Evolutionary conservation across 495 filamentous ascomycete species (phyloP), one percentile per base, ranked within the genome.

Genomic region (Penicillium arizonense): DNA sequence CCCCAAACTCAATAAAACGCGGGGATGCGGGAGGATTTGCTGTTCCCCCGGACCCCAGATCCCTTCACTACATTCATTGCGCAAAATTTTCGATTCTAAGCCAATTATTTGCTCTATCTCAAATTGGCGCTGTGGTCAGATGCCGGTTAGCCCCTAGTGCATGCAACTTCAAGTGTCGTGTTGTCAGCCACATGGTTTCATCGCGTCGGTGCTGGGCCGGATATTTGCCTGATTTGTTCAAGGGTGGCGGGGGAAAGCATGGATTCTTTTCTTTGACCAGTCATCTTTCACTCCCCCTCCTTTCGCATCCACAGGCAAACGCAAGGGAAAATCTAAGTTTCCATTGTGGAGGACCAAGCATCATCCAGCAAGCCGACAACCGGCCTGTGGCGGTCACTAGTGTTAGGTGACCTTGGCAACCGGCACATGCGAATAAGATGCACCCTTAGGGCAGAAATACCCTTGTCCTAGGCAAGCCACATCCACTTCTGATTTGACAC

Each of bases 171-270:
- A 40, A 39, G 24, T 50, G 54, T 52, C 48, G 36, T 24, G 28
- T 55, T 34, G 14, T 38, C 53, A 50, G 57, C 58, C 61, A 58
- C 58, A 64, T 64, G 58, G 61, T 64, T 58, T 53, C 61, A 61
- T 64, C 49, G 58, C 7, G 35, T 37, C 38, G 14, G 37, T 28
- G 40, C 54, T 43, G 39, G 21, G 39, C 33, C 30, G 39, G 39
- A 44, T 13, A 37, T 49, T 50, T 55, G n/a, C 47, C 50, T 36
- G 12, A 39, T 50, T 43, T 14, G 35, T 34, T 13, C 18, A 32
- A 16, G 44, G 21, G 28, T 30, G 0, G 5, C 9, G 6, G 8
- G 28, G 8, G 28, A 30, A 8, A 4, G 5, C 28, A 30, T 30
- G 28, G 28, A 7, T 30, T 8, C 28, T 28, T 24, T 30, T n/a